phyloP scores from a whole-genome alignment of 192 early-diverging fungal species.

The Backusella australiensis region DNA sequence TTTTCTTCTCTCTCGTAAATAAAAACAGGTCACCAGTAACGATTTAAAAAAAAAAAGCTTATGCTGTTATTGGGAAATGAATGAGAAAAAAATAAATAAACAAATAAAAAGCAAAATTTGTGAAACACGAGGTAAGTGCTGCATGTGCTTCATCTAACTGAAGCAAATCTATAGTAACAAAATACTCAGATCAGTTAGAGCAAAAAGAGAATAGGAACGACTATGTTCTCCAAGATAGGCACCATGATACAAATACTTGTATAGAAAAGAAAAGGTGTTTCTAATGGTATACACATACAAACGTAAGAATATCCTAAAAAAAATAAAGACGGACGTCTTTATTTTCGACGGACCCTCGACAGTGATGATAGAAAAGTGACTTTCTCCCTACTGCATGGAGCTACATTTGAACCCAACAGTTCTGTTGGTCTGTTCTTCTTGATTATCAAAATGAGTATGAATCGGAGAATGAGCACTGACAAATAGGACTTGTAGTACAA shows the following conservation, averaged over 20 bases:
- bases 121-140: constrained; percentile 25
- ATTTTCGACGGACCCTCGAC: neutral
- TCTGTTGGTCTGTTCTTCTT: constrained; percentile 10
- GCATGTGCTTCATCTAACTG: constrained; percentile 21
- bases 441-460: neutral
- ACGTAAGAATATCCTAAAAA: neutral
- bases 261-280: neutral
- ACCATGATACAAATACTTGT: neutral
- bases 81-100: neutral
- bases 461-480: constrained; percentile 19
- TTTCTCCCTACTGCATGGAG: neutral
- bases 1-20: neutral
- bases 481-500: neutral
- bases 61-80: neutral
- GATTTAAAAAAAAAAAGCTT: neutral
- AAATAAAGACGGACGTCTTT: neutral
- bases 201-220: neutral
- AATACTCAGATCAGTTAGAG: constrained; percentile 1
- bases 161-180: constrained; percentile 4
- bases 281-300: neutral
- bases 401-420: neutral
- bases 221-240: neutral
- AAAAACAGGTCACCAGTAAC: neutral
- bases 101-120: neutral
- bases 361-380: neutral